Percentiles rank a stretch among this genome's conserved stretches.
Evolutionary conservation across 169 alveolate genomes (phyloP).

Genomic region (Plasmodium gonderi): DNA sequence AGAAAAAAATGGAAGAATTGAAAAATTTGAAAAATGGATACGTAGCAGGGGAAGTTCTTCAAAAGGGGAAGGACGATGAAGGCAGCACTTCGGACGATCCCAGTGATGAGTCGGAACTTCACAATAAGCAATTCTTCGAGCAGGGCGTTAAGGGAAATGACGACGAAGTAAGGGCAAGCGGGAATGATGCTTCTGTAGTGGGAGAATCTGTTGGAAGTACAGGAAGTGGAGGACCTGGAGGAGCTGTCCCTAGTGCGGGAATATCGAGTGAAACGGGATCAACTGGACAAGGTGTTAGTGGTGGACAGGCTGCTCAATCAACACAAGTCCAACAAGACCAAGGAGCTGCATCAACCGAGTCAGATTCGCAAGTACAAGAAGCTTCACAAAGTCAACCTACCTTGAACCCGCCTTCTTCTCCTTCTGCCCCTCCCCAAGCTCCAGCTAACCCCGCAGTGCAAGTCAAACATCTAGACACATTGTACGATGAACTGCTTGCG

Average conservation of each 20-base stretch:
- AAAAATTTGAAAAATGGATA: background rate
- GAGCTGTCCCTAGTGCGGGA: no score
- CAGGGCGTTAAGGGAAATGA: background rate
- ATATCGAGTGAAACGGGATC: no score
- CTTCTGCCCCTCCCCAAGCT: background rate
- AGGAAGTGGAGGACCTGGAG: background rate
- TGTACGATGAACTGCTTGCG: slow-evolving; percentile 9
- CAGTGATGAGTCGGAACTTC: background rate
- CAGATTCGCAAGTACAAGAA: no score
- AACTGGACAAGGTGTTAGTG: no score
- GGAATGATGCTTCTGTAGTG: background rate
- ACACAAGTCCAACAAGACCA: no score
- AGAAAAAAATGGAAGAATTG: background rate
- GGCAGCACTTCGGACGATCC: background rate
- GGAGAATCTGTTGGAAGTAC: background rate
- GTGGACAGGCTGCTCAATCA: no score
- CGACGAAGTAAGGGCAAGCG: background rate
- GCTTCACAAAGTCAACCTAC: no score
- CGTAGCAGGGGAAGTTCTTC: background rate
- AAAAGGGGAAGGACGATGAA: background rate
- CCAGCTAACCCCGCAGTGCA: background rate
- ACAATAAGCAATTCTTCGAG: background rate
- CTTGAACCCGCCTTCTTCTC: background rate
- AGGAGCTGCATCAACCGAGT: background rate
- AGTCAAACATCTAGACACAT: background rate